phyloP scores from a whole-genome alignment of 257 asterid species.

The Ilex asprella region DNA sequence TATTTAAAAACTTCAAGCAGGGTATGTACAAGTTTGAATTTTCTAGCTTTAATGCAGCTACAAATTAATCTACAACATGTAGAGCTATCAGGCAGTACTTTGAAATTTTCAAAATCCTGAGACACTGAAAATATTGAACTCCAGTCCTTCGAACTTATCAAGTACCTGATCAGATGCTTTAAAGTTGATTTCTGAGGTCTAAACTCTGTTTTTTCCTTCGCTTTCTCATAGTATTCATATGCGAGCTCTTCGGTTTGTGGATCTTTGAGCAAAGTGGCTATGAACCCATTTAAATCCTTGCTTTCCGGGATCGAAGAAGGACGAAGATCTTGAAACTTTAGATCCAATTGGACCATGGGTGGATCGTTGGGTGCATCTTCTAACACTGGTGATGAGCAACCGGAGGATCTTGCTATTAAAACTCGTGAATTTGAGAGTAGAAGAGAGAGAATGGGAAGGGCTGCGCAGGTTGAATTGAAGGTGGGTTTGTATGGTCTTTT shows the following conservation, averaged over 20 bases:
- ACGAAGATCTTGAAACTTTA: constrained; percentile 32
- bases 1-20: constrained; percentile 37
- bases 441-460: constrained; percentile 31
- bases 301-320: constrained; percentile 21
- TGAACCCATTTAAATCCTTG: constrained; percentile 45
- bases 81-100: constrained; percentile 47
- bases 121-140: constrained; percentile 28
- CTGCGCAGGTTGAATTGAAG: constrained; percentile 17
- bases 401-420: constrained; percentile 36
- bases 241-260: constrained; percentile 52
- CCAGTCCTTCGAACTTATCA: constrained; percentile 55
- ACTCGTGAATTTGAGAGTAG: constrained; percentile 38
- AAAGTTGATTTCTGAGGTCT: constrained; percentile 47
- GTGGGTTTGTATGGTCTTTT: constrained; percentile 19
- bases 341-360: constrained; percentile 34
- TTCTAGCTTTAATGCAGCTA: constrained; percentile 62
- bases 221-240: constrained; percentile 47
- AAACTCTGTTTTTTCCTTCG: constrained; percentile 38
- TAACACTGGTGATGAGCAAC: constrained; percentile 54
- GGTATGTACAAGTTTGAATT: constrained; percentile 47
- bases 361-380: constrained; percentile 22
- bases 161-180: constrained; percentile 63
- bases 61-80: constrained; percentile 48
- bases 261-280: constrained; percentile 57
- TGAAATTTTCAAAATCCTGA: constrained; percentile 42